Conservation (phyloP, 202 grass and related monocot genomes). For the Bolboschoenoplectus hybrid region DNA sequence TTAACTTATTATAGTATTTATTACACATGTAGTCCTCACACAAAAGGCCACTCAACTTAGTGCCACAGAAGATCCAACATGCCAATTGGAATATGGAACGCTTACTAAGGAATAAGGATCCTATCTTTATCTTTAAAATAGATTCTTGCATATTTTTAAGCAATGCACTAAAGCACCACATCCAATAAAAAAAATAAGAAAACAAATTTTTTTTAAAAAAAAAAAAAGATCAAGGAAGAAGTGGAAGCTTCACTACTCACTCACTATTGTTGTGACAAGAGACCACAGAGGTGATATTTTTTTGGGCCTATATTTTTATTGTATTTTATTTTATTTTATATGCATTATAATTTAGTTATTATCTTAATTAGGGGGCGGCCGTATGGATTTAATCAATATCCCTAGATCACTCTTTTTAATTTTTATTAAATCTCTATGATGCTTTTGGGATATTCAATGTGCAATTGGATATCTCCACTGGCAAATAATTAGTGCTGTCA, state of each 20-base stretch:
- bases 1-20: too few species aligned
- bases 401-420: slow-evolving; percentile 7
- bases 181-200: slow-evolving; percentile 5
- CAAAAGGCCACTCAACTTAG: not conserved
- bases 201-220: too few species aligned
- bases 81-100: not conserved
- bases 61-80: slow-evolving; percentile 17
- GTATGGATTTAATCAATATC: slow-evolving; percentile 21
- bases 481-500: slow-evolving; percentile 31
- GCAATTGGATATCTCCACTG: slow-evolving; percentile 5
- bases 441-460: slow-evolving; percentile 31
- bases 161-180: slow-evolving; percentile 18
- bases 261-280: slow-evolving; percentile 36
- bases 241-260: slow-evolving; percentile 34
- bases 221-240: not conserved
- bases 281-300: slow-evolving; percentile 13
- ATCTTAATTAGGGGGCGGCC: slow-evolving; percentile 22
- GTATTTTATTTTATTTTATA: slow-evolving; percentile 30
- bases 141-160: slow-evolving; percentile 24
- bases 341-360: not conserved
- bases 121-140: slow-evolving; percentile 33
- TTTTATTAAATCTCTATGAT: slow-evolving; percentile 1
- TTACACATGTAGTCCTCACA: too few species aligned
- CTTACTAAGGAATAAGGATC: not conserved
- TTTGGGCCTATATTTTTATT: not conserved